Evolutionary conservation across 2,329 filamentous ascomycete genomes (phyloP), one percentile per base, ranked within the genome.

Genomic region (Xylaria sp.): DNA sequence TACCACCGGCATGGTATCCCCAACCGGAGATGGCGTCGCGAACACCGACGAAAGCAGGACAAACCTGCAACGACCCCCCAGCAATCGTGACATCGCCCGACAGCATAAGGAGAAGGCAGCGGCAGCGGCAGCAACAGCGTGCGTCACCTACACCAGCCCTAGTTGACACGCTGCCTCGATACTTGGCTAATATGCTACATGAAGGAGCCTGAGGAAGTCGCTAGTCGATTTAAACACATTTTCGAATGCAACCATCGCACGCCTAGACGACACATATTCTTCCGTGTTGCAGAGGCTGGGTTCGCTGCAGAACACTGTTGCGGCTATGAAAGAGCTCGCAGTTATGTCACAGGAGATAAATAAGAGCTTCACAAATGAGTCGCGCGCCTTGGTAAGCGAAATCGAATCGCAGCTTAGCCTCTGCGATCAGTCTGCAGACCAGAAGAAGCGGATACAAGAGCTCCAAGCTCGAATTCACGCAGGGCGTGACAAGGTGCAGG

Each of bases 261-360:
- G 84, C 33, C 84, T 94, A 41, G 90, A 93, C 73, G 85, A 90
- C 60, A 88, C 88, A 3, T 93, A 93, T 76, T 90, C 90, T 66
- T 85, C 86, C 0, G 84, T 93, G 9, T 80, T 92, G 29, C 87
- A 91, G 72, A 91, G 89, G 71, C 81, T 90, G 49, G 83, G 83
- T 51, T 75, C 81, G 1, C 78, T 93, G 37, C 87, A 89, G 55
- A 83, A 80, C 67, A 91, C 87, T 0, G 84, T 93, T 38, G 74
- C 80, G 5, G 83, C 83, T 2, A 78, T 94, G 27, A 87, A 87
- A 70, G 86, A 90, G 67, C 81, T 94, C n/a, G 86, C 88, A 0
- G 78, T 79, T 29, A 79, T 85, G 68, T 87, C 88, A 5, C 82
- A 81, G 55, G 80, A 85, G 53, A 79, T 89, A 8, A 83, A 85